Evolutionary conservation across 1,284 basidiomycete species (phyloP).

Genomic region (Cerioporus squamosus): DNA sequence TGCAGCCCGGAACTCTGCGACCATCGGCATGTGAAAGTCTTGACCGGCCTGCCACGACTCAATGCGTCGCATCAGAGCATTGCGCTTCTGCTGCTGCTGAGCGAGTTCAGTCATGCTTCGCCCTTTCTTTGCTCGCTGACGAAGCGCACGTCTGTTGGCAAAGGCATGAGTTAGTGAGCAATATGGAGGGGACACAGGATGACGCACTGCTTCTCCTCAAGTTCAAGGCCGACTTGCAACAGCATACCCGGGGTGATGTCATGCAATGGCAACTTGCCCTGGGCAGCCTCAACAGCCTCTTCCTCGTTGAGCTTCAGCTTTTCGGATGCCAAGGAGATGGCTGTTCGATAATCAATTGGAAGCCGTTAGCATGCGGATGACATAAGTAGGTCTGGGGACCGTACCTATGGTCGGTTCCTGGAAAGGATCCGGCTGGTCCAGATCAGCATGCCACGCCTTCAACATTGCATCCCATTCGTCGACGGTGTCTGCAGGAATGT

Average conservation of each 20-base stretch:
- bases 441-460: background rate
- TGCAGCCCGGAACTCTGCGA: background rate
- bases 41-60: slow-evolving; percentile 5
- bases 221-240: slow-evolving; percentile 20
- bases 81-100: slow-evolving; percentile 3
- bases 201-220: slow-evolving; percentile 25
- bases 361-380: too few species aligned
- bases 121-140: background rate
- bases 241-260: slow-evolving; percentile 14
- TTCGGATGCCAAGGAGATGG: background rate
- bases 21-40: slow-evolving; percentile 11
- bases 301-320: slow-evolving; percentile 4
- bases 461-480: background rate
- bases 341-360: too few species aligned
- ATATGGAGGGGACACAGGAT: background rate
- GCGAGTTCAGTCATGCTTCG: background rate
- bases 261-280: background rate
- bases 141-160: background rate
- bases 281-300: slow-evolving; percentile 9
- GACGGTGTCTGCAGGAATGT: background rate
- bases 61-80: slow-evolving; percentile 4
- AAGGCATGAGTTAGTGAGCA: background rate
- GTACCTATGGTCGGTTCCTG: background rate
- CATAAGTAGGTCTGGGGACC: too few species aligned
- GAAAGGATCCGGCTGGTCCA: background rate